Percentiles rank a stretch among this genome's conserved stretches.
These are phyloP conservation scores for Ustilago tritici DNA, from an alignment of 1,284 basidiomycete genomes.

Conservation along the genomic window DNA sequence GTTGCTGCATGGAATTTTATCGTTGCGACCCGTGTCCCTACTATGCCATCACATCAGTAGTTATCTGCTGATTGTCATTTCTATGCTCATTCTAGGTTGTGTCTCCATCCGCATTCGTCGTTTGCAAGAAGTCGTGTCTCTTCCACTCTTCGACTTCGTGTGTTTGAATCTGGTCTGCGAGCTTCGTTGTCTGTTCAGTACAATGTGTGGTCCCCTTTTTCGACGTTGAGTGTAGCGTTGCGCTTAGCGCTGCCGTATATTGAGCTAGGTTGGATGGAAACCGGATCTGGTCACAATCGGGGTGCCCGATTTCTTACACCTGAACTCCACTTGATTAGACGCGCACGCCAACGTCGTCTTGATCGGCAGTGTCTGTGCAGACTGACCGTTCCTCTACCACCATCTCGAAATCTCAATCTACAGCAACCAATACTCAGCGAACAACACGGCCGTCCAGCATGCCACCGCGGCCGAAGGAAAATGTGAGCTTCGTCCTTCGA, in stretches of 20 bases:
- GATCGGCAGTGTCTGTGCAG: not conserved
- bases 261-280: not conserved
- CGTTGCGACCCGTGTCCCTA: slow-evolving; percentile 1
- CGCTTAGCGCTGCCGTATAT: not conserved
- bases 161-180: not conserved
- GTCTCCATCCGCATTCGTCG: slow-evolving; percentile 12
- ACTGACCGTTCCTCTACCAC: not conserved
- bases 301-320: not conserved
- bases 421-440: not conserved
- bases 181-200: not conserved
- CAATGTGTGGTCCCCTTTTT: not conserved
- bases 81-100: slow-evolving; percentile 15
- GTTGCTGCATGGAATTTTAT: slow-evolving; percentile 8
- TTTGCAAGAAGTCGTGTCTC: slow-evolving; percentile 20
- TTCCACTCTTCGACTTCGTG: not conserved
- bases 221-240: not conserved
- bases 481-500: slow-evolving; percentile 24
- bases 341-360: slow-evolving; percentile 17
- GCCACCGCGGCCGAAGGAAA: slow-evolving; percentile 53
- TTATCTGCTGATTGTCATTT: slow-evolving; percentile 14
- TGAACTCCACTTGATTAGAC: slow-evolving; percentile 28
- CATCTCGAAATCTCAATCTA: slow-evolving; percentile 7
- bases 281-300: slow-evolving; percentile 4
- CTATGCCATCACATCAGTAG: slow-evolving; percentile 21
- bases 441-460: slow-evolving; percentile 13